Percentiles rank a stretch among this genome's conserved stretches.
These are phyloP conservation scores for Colletotrichum graminicola DNA, from an alignment of 2,329 filamentous ascomycete genomes.

Conservation along the genomic window DNA sequence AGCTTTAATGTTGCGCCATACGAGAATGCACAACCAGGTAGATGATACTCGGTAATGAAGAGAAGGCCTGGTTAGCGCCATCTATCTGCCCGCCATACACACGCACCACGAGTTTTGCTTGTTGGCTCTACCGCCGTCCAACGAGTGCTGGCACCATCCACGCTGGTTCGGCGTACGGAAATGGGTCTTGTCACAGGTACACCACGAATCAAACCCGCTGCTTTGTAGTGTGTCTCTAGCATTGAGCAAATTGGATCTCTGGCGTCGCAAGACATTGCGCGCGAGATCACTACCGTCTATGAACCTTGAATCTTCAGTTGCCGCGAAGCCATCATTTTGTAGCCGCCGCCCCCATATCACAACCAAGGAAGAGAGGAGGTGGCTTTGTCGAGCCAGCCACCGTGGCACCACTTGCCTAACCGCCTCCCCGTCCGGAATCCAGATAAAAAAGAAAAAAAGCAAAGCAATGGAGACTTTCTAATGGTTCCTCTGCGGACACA, in stretches of 20 bases:
- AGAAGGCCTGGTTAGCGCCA: background rate
- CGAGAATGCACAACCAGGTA: background rate
- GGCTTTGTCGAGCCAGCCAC: background rate
- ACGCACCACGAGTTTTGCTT: background rate
- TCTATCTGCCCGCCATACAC: background rate
- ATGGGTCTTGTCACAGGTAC: too few relatives aligned
- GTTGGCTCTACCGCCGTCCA: background rate
- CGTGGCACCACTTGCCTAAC: background rate
- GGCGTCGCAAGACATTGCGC: slow-evolving; percentile 7
- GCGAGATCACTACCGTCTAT: slow-evolving; percentile 24
- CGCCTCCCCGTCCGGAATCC: background rate
- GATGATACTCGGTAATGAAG: background rate
- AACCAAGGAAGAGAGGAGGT: slow-evolving; percentile 3
- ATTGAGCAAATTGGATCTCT: slow-evolving; percentile 14
- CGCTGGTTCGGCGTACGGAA: background rate
- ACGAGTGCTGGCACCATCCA: background rate
- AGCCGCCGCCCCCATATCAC: background rate
- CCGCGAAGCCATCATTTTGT: slow-evolving; percentile 4
- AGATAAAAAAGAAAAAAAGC: background rate
- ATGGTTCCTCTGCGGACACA: background rate
- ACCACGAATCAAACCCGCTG: background rate
- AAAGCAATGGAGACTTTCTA: slow-evolving; percentile 19
- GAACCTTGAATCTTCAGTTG: slow-evolving; percentile 12
- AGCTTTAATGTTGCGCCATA: background rate
- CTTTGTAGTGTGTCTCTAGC: background rate